phyloP scores from a whole-genome alignment of 1,284 basidiomycete species.

The Leccinum pseudoinsigne region DNA sequence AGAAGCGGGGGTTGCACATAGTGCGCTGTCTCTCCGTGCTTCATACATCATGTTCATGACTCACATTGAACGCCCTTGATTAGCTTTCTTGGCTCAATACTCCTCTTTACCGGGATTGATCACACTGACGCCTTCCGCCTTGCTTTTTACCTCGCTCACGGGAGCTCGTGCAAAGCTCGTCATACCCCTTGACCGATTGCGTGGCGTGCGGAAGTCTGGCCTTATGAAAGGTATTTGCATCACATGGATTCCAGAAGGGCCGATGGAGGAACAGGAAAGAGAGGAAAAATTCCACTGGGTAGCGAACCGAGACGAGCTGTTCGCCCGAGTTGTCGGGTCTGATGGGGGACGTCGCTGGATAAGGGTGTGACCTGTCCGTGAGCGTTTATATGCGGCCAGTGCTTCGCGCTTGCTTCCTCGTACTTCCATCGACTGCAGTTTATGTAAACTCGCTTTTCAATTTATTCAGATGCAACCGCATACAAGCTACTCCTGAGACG shows the following conservation, averaged over 20 bases:
- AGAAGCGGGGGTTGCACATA: constrained; percentile 35
- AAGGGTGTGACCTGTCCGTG: constrained; percentile 29
- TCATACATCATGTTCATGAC: not conserved
- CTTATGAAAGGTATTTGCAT: constrained; percentile 54
- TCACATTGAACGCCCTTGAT: constrained; percentile 4
- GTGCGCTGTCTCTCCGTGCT: constrained; percentile 33
- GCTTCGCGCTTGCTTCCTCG: constrained; percentile 28
- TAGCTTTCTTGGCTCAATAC: constrained; percentile 64
- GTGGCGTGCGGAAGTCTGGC: constrained; percentile 58
- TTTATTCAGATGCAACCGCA: constrained; percentile 6
- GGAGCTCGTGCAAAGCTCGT: constrained; percentile 45
- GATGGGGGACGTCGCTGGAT: constrained; percentile 40
- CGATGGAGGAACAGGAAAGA: constrained; percentile 34
- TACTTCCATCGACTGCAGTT: constrained; percentile 12
- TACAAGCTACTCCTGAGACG: constrained; percentile 2
- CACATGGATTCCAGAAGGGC: constrained; percentile 38
- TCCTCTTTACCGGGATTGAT: constrained; percentile 56
- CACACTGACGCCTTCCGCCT: constrained; percentile 47
- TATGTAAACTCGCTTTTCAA: constrained; percentile 2
- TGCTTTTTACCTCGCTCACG: constrained; percentile 58
- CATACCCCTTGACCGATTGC: constrained; percentile 47
- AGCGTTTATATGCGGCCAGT: constrained; percentile 1
- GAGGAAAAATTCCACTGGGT: constrained; percentile 62
- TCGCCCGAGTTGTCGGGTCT: constrained; percentile 61
- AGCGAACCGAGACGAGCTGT: constrained; percentile 61